Evolutionary conservation across 1,139 yeast species (phyloP), one percentile per base, ranked within the genome.

Genomic region (Geotrichum klebahnii): DNA sequence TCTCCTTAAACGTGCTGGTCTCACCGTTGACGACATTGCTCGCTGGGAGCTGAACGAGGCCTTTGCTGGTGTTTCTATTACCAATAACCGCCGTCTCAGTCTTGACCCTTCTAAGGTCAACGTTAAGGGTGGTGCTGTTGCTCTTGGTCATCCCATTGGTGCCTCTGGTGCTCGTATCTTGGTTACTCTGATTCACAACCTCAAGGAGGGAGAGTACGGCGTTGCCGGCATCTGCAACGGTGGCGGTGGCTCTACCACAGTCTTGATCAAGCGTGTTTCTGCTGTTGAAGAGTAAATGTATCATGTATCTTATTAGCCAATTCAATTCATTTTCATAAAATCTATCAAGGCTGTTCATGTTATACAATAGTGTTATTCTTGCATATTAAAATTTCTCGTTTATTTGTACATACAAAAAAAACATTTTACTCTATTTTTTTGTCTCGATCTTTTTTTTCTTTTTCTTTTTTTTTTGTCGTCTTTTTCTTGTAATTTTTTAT

Each of bases 91-190:
- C 70, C 70, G 84, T 54, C 76, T 85, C 54, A 74, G 76, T 57
- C 70, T 89, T 52, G 83, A 84, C 56, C 73, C 75, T 24, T 76
- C 79, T 48, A 88, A 85, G 72, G 80, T 89, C 53, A 89, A 89
- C 66, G 89, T 81, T 54, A 85, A 85, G 66, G 97, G 97, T 67
- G 97, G 97, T 68, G 97, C 97, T 36, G 96, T 89, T 56, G 96
- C 96, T 38, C 70, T 89, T 57, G 97, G 97, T 44, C 97, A 89
- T 68, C 96, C 97, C 63, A 79, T 89, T 67, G 97, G 97, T 50
- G 84, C 95, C 65, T 86, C 96, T 10, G 97, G 97, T 67, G 95
- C 96, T 41, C 80, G 97, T 75, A 80, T 89, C 63, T 76, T 89
- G 48, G 89, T 85, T 57, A 88, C 97, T 44, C 75, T 89, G 69